phyloP scores from a whole-genome alignment of 768 basidiomycete species.

The Punctularia strigosozonata region DNA sequence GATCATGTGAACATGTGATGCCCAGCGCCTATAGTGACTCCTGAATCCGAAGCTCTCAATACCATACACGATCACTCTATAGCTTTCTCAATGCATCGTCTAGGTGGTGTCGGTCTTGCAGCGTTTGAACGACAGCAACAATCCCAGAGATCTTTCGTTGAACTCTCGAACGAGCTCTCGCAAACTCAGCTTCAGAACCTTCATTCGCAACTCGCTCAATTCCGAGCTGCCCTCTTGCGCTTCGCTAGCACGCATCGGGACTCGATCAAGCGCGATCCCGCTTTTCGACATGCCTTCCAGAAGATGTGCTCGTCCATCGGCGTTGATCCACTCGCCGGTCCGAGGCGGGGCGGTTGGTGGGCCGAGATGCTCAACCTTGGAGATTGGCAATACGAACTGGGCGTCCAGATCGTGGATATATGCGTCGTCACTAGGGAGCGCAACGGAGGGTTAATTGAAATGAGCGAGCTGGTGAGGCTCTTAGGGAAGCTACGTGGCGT shows the following conservation, averaged over 20 bases:
- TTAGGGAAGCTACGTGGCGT: conserved; percentile 69
- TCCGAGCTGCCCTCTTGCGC: conserved; percentile 64
- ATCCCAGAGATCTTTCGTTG: conserved; percentile 68
- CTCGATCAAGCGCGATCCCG: conserved; percentile 73
- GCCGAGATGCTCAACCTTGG: conserved; percentile 77
- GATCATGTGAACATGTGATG: too few relatives aligned
- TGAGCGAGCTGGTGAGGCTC: conserved; percentile 73
- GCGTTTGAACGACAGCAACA: conserved; percentile 85
- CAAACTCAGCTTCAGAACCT: conserved; percentile 67
- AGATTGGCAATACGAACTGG: conserved; percentile 94
- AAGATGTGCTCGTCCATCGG: conserved; percentile 94
- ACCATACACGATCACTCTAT: too few relatives aligned
- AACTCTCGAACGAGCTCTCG: conserved; percentile 72
- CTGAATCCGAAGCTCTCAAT: too few relatives aligned
- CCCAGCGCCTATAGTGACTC: too few relatives aligned
- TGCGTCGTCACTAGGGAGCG: conserved; percentile 80
- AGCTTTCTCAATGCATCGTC: conserved; percentile 69
- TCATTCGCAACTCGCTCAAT: conserved; percentile 71
- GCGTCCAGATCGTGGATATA: conserved; percentile 89
- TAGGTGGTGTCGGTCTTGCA: conserved; percentile 76
- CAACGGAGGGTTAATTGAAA: conserved; percentile 88
- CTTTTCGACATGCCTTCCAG: conserved; percentile 85
- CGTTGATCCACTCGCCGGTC: conserved; percentile 88
- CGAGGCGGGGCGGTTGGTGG: conserved; percentile 84
- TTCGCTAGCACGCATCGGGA: conserved; percentile 81